These are phyloP conservation scores for Botryosphaeria agaves DNA, from an alignment of 2,329 filamentous ascomycete genomes.

Conservation along the genomic window DNA sequence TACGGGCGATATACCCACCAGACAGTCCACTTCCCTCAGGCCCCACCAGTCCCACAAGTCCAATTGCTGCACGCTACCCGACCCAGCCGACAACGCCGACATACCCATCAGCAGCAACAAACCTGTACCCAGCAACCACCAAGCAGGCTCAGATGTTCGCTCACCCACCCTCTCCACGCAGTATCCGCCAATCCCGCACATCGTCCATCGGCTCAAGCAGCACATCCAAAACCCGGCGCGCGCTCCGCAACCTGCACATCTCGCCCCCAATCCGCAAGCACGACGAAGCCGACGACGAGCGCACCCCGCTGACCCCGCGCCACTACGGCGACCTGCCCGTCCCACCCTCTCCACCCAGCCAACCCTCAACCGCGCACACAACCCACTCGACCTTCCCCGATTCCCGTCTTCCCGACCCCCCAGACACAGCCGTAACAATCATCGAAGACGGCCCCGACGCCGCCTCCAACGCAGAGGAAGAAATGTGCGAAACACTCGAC, in stretches of 20 bases:
- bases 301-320: conserved; percentile 37
- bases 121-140: not conserved
- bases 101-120: conserved; percentile 13
- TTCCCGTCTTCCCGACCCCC: too few species aligned
- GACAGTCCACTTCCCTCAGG: conserved; percentile 5
- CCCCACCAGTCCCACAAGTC: conserved; percentile 7
- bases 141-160: too few species aligned
- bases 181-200: conserved; percentile 13
- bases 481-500: conserved; percentile 14
- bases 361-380: too few species aligned
- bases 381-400: too few species aligned
- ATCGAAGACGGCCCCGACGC: too few species aligned
- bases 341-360: conserved; percentile 32
- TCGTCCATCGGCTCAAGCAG: conserved; percentile 19
- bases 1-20: conserved; percentile 31
- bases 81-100: too few species aligned
- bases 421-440: too few species aligned
- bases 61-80: too few species aligned
- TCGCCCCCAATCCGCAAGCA: conserved; percentile 34
- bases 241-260: conserved; percentile 39
- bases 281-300: conserved; percentile 22
- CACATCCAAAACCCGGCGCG: conserved; percentile 23
- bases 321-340: conserved; percentile 37
- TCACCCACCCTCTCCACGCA: conserved; percentile 17
- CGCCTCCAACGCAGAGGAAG: too few species aligned